Percentiles rank a stretch among this genome's conserved stretches.
These are phyloP conservation scores for Lyophyllum decastes DNA, from an alignment of 768 basidiomycete species.

Conservation along the genomic window DNA sequence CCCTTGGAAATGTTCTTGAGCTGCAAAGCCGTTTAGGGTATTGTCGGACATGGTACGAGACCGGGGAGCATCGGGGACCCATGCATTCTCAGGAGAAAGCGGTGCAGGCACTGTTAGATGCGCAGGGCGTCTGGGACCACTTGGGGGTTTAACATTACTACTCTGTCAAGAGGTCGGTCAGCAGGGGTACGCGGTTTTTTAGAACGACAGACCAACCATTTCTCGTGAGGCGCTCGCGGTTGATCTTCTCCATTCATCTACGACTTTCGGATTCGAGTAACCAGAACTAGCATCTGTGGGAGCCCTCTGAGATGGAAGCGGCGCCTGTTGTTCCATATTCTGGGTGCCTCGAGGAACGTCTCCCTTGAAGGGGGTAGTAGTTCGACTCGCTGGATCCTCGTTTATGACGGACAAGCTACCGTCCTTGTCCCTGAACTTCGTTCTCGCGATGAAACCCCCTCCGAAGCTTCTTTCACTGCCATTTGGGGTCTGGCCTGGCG, in stretches of 20 bases:
- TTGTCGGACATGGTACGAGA: slow-evolving; percentile 1
- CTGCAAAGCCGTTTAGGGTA: background rate
- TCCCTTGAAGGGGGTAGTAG: slow-evolving; percentile 20
- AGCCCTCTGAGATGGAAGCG: background rate
- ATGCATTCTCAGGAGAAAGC: slow-evolving; percentile 7
- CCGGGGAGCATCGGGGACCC: background rate
- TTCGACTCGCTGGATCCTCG: slow-evolving; percentile 37
- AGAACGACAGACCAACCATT: slow-evolving; percentile 7
- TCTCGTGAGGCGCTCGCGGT: slow-evolving; percentile 12
- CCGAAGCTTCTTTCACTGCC: slow-evolving; percentile 24
- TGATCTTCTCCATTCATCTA: slow-evolving; percentile 22
- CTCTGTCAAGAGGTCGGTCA: slow-evolving; percentile 2
- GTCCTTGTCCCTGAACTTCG: slow-evolving; percentile 27
- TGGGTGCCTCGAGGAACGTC: background rate
- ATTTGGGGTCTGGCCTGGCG: slow-evolving; percentile 18
- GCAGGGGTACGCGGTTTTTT: background rate
- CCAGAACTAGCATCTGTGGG: slow-evolving; percentile 1
- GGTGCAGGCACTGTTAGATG: slow-evolving; percentile 22
- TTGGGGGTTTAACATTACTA: background rate
- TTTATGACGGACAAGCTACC: slow-evolving; percentile 37
- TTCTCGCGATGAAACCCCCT: slow-evolving; percentile 8
- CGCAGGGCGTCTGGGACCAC: slow-evolving; percentile 16
- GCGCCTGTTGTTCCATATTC: slow-evolving; percentile 5
- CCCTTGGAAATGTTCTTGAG: background rate
- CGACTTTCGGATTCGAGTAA: slow-evolving; percentile 15